Evolutionary conservation across 768 basidiomycete species (phyloP), one percentile per base, ranked within the genome.

Genomic region (Chlorophyllum brunneum): DNA sequence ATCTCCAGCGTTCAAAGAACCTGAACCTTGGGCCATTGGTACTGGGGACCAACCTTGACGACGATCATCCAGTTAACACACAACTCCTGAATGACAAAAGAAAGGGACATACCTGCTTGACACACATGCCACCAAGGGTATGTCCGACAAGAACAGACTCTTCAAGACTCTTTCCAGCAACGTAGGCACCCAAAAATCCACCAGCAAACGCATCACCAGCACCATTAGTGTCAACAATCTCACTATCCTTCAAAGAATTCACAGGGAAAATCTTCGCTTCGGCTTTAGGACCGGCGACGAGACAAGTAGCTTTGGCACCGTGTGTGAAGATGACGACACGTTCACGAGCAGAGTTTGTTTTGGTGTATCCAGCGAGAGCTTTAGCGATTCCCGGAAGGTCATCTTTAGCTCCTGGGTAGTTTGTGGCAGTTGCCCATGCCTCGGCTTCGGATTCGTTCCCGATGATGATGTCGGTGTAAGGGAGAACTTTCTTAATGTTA

Each of bases 121-220:
- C 86, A 72, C 86, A 88, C 79, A 94, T 90, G 42, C 81, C 72
- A 34, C 88, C 95, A 61, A 97, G 60, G 67, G 83, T 85, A 71
- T 98, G 95, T 1, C 95, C 97, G 24, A 79, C 82, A 70, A 87
- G 82, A 54, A 99, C 80, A 41, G 78, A 78, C 67, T 92, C 85
- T 16, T 87, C 84, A 24, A 92, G 62, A 24, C 64, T 70, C 78
- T 92, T 97, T 10, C 92, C 94, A 30, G 79, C 67, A 46, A 91
- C 84, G 51, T 81, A 76, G 1, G 87, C 95, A 45, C 92, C 97
- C 48, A 98, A 70, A 80, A 98, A 95, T 33, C 91, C 97, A 53
- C 95, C 97, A 22, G 94, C 93, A 61, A 99, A 98, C 37, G 92
- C 92, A 66, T 99, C 95, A 37, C 97, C 97, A 18, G 97, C 97